These are phyloP conservation scores for Musa itinerans DNA, from an alignment of 176 grass and related monocot species.

Conservation along the genomic window DNA sequence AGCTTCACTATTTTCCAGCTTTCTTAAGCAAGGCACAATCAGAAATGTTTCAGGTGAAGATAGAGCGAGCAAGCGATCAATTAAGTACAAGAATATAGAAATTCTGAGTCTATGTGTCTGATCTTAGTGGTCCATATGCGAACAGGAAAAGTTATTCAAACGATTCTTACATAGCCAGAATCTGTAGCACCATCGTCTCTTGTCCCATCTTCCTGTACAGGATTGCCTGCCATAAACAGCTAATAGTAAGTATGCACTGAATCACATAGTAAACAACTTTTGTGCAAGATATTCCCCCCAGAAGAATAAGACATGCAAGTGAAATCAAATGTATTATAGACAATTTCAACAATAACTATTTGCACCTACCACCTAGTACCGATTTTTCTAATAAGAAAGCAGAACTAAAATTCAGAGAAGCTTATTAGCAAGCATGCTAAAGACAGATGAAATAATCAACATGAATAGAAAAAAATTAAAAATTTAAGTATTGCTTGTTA, in stretches of 20 bases:
- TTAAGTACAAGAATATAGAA: background rate
- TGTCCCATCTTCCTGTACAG: conserved; percentile 97
- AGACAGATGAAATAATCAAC: too few species aligned
- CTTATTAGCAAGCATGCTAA: too few species aligned
- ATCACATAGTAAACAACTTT: background rate
- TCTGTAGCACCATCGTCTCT: conserved; percentile 97
- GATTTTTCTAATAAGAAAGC: too few species aligned
- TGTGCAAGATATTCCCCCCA: background rate
- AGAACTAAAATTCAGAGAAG: too few species aligned
- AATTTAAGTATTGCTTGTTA: too few species aligned
- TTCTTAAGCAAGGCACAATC: conserved; percentile 44
- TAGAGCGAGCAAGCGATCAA: conserved; percentile 4
- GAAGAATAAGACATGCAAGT: background rate
- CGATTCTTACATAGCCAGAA: conserved; percentile 87
- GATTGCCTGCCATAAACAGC: conserved; percentile 59
- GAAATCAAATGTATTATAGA: background rate
- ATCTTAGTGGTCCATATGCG: background rate
- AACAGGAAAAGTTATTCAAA: conserved; percentile 3
- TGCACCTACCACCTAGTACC: too few species aligned
- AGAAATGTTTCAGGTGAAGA: conserved; percentile 10
- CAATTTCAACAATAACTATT: too few species aligned
- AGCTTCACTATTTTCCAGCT: conserved; percentile 90
- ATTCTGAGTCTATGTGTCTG: background rate
- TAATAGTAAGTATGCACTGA: background rate
- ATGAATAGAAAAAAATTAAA: background rate